Evolutionary conservation across 768 basidiomycete species (phyloP).

Genomic region (Phlebiopsis gigantea): DNA sequence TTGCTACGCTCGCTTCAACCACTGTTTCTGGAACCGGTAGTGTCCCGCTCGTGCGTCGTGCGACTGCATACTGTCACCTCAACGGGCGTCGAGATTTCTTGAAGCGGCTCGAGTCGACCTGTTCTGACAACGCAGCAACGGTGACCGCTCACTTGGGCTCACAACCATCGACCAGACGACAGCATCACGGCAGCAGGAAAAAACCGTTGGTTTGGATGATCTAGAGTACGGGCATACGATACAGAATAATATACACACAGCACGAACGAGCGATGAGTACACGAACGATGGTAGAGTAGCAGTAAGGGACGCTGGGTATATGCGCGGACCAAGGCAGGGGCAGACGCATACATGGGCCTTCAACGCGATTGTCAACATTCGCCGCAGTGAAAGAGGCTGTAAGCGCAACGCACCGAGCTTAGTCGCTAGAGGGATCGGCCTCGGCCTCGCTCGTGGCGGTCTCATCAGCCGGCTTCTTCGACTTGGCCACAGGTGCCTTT

Average conservation of each 20-base stretch:
- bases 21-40: too few relatives aligned
- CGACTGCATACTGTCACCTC: too few relatives aligned
- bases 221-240: not conserved
- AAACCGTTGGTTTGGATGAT: not conserved
- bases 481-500: slow-evolving; percentile 22
- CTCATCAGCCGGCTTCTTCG: slow-evolving; percentile 23
- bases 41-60: too few relatives aligned
- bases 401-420: not conserved
- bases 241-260: not conserved
- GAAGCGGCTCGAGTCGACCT: too few relatives aligned
- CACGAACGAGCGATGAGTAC: not conserved
- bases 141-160: too few relatives aligned
- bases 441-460: slow-evolving; percentile 13
- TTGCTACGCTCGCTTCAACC: not conserved
- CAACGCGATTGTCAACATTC: not conserved
- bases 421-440: slow-evolving; percentile 6
- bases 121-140: too few relatives aligned
- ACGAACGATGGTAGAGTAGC: not conserved
- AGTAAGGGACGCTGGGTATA: not conserved
- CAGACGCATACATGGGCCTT: not conserved
- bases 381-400: not conserved
- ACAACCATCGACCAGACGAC: too few relatives aligned
- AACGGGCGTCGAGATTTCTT: too few relatives aligned
- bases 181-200: not conserved
- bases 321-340: not conserved